Evolutionary conservation across 169 alveolate species (phyloP).

Genomic region (Toxoplasma gondii): DNA sequence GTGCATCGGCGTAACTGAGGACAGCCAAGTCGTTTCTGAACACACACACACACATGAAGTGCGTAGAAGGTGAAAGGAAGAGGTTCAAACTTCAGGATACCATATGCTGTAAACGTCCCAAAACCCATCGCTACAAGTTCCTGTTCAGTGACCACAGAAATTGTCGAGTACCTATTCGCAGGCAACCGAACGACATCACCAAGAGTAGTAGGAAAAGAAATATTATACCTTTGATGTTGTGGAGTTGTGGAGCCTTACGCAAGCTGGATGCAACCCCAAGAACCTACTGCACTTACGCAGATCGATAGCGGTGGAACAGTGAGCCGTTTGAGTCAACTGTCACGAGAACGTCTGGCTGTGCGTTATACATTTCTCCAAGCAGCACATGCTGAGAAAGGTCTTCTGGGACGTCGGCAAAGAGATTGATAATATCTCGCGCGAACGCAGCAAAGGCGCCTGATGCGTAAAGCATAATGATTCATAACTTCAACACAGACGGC

Average conservation of each 20-base stretch:
- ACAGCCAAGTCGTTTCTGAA: neutral
- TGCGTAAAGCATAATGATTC: neutral
- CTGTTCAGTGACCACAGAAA: neutral
- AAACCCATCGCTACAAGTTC: neutral
- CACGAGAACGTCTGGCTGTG: neutral
- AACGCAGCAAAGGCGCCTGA: slow-evolving; percentile 14
- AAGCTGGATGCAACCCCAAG: neutral
- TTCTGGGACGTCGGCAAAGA: neutral
- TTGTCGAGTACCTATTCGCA: neutral
- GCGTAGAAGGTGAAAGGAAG: neutral
- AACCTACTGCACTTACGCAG: neutral
- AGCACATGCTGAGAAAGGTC: slow-evolving; percentile 3
- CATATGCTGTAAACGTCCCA: neutral
- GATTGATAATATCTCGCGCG: neutral
- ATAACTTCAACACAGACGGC: too few relatives aligned
- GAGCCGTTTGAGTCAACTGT: slow-evolving; percentile 20
- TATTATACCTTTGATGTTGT: too few relatives aligned
- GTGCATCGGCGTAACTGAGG: slow-evolving; percentile 22
- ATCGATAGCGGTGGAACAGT: slow-evolving; percentile 4
- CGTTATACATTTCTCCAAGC: neutral
- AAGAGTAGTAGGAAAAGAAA: too few relatives aligned
- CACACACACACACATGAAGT: neutral
- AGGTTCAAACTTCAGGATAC: neutral
- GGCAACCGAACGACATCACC: neutral
- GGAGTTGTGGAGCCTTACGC: too few relatives aligned